Conservation (phyloP, 345 rosid genomes). For the Hibiscus tridactylites region DNA sequence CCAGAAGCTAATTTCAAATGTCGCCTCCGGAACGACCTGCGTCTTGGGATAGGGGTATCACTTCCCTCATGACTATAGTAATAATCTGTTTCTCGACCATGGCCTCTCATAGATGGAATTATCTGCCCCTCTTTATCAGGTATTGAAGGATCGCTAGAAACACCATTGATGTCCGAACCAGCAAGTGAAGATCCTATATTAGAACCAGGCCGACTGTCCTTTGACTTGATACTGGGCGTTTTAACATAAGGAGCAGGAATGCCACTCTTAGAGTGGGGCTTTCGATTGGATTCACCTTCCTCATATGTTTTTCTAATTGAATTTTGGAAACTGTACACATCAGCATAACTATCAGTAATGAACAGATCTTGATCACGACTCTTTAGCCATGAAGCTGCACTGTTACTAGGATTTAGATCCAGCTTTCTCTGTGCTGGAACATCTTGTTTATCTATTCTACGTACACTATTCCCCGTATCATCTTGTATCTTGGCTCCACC, state of each 20-base stretch:
- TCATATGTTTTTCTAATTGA: constrained; percentile 26
- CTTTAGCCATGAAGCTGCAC: constrained; percentile 19
- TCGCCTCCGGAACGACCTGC: constrained; percentile 52
- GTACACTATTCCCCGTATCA: constrained; percentile 30
- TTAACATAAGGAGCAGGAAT: constrained; percentile 78
- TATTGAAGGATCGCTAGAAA: constrained; percentile 26
- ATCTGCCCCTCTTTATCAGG: constrained; percentile 19
- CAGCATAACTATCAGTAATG: constrained; percentile 21
- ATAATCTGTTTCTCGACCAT: constrained; percentile 12
- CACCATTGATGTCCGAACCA: constrained; percentile 24
- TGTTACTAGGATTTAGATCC: constrained; percentile 15
- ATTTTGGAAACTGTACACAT: constrained; percentile 19
- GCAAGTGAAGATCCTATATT: constrained; percentile 20
- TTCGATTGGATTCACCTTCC: constrained; percentile 32
- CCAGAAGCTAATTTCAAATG: constrained; percentile 31
- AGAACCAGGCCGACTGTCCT: constrained; percentile 25
- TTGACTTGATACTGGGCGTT: constrained; percentile 27
- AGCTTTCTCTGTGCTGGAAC: constrained; percentile 16
- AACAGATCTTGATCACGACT: constrained; percentile 21
- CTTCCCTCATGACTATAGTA: constrained; percentile 19
- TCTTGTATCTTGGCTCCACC: constrained; percentile 23
- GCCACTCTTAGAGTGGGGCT: constrained; percentile 29
- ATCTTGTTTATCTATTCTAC: constrained; percentile 22
- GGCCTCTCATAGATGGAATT: constrained; percentile 19
- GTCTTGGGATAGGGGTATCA: constrained; percentile 38